phyloP scores from a whole-genome alignment of 768 basidiomycete genomes.

The Russula emetica region DNA sequence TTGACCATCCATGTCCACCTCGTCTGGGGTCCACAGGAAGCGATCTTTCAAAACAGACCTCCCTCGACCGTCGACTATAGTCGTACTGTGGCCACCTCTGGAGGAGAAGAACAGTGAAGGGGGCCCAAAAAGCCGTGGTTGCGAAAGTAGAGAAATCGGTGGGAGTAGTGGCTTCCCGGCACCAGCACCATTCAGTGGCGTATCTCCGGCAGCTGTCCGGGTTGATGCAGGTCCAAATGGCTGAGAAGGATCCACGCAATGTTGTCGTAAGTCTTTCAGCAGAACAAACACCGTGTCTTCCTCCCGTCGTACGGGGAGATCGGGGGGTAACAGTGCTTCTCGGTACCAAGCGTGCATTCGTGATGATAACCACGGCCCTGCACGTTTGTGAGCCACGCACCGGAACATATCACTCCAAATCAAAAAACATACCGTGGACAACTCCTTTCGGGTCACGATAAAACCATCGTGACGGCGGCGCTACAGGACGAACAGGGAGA shows the following conservation, averaged over 20 bases:
- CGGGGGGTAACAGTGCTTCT: conserved; percentile 75
- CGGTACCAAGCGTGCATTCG: conserved; percentile 90
- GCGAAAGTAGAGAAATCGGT: conserved; percentile 72
- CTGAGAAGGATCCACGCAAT: conserved; percentile 75
- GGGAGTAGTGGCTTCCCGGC: conserved; percentile 53
- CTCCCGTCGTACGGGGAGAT: conserved; percentile 76
- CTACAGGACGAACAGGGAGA: conserved; percentile 63
- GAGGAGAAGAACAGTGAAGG: conserved; percentile 84
- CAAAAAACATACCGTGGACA: conserved; percentile 58
- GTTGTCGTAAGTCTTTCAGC: conserved; percentile 69
- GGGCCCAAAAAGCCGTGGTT: conserved; percentile 80
- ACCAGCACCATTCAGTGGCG: conserved; percentile 35
- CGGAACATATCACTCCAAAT: background rate
- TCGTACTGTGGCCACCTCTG: conserved; percentile 84
- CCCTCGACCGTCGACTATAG: conserved; percentile 83
- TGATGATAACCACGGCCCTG: conserved; percentile 84
- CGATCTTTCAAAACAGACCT: conserved; percentile 78
- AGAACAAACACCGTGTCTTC: conserved; percentile 64
- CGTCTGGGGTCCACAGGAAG: conserved; percentile 74
- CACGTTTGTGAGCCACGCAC: background rate
- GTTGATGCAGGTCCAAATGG: conserved; percentile 57
- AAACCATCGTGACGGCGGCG: conserved; percentile 71
- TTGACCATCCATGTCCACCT: conserved; percentile 41
- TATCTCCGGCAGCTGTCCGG: conserved; percentile 29
- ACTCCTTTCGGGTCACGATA: conserved; percentile 80